Base-by-base conservation (phyloP, 208 protist species). In the Trypanosomatidae sp. region DNA sequence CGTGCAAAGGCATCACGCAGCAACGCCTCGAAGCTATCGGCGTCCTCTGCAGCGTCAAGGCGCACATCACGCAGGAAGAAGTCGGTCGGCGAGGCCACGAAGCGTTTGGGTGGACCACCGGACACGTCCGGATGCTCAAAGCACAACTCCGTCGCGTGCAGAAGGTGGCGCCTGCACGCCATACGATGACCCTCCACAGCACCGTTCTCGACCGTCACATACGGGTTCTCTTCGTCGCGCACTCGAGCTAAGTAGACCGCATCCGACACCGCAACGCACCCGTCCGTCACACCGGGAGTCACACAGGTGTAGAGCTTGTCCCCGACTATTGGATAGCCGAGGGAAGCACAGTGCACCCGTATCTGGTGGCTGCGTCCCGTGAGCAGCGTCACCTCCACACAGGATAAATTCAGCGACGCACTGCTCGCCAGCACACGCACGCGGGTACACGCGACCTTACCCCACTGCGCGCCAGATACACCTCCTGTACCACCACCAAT, bases 351-450 rank as follows among this genome's bases (percentile, higher is more conserved):
- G 80, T 97, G 92, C 43, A 98, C 81, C 10, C 94, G 90, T 12
- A 98, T 84, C 76, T 98, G 94, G 66, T 98, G 94, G 10, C 90
- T 81, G 17, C 94, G 84, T 1, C 94, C 94, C 0, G 92, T 96
- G 17, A 93, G 72, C 62, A 97, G 82, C 53, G 83, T 79, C 12
- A 93, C 82, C 41, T 83, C 41, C 2, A 84, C 91, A 22, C 92
- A 70, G 15, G 85, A 88, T 2, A 95, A 58, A 9, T 72, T 69
- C 15, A 91, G 41, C 3, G 3, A 13, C 0, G 47, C 33, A 52
- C 86, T 71, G 25, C 80, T 79, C 8, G 65, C 66, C 25, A 92
- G 66, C 25, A 94, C 87, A 39, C 69, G 72, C 41, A 97, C 66
- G 8, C 74, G 79, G 2, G 84, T 93, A 15, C 60, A 70, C 3